phyloP scores from a whole-genome alignment of 352 stramenopile species.

The Pythium chondricola region DNA sequence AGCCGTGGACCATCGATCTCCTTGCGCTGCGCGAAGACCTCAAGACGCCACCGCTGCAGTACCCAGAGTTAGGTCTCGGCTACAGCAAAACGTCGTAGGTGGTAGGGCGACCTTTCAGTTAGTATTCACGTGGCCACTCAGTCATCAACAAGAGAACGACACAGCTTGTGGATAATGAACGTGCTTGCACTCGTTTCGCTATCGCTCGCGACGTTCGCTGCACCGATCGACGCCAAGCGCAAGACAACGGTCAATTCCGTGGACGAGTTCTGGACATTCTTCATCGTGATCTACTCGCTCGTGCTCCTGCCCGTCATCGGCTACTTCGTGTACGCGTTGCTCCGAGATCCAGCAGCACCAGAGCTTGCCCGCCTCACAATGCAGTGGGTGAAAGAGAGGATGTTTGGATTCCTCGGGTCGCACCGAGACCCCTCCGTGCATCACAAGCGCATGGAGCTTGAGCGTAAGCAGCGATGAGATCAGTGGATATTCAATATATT shows the following conservation, averaged over 20 bases:
- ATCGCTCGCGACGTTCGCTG: neutral
- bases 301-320: conserved; percentile 32
- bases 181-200: neutral
- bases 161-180: too few relatives aligned
- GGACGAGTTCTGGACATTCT: conserved; percentile 39
- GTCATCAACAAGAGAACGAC: too few relatives aligned
- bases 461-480: neutral
- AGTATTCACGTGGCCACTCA: neutral
- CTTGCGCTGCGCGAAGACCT: conserved; percentile 27
- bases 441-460: conserved; percentile 3
- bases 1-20: conserved; percentile 35
- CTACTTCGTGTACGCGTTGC: conserved; percentile 23
- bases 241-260: conserved; percentile 29
- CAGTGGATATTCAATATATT: neutral
- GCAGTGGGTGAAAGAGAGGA: conserved; percentile 23
- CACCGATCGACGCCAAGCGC: conserved; percentile 12
- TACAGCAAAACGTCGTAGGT: conserved; percentile 26
- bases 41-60: conserved; percentile 33
- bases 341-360: conserved; percentile 22
- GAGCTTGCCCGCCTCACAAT: conserved; percentile 22
- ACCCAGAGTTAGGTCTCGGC: conserved; percentile 48
- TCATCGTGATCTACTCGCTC: conserved; percentile 27
- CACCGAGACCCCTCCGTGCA: conserved; percentile 5
- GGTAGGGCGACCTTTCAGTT: neutral
- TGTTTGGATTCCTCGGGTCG: conserved; percentile 19